Evolutionary conservation across 2,329 filamentous ascomycete species (phyloP).

Genomic region (Diaporthe amygdali): DNA sequence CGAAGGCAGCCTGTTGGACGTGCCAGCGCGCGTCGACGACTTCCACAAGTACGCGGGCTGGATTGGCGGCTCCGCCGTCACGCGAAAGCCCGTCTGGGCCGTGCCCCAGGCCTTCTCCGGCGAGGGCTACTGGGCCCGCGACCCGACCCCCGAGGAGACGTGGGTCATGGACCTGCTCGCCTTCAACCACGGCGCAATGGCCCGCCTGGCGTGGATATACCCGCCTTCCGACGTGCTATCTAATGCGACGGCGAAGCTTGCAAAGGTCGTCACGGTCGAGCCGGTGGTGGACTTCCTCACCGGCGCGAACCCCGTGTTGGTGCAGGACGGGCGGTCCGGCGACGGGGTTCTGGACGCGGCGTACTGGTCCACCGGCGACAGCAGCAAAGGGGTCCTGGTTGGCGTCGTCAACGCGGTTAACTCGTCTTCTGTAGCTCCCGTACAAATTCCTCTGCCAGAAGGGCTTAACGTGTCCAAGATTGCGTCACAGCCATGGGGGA

Average conservation of each 20-base stretch:
- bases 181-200: constrained; percentile 51
- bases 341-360: constrained; percentile 38
- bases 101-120: constrained; percentile 52
- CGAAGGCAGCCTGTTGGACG: constrained; percentile 56
- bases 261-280: constrained; percentile 39
- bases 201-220: constrained; percentile 51
- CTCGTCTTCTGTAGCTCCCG: constrained; percentile 23
- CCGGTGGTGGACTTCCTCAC: constrained; percentile 47
- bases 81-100: constrained; percentile 52
- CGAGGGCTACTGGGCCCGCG: constrained; percentile 52
- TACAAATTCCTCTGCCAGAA: constrained; percentile 27
- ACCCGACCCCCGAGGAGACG: constrained; percentile 48
- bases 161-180: constrained; percentile 50
- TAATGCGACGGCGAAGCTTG: constrained; percentile 43
- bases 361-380: constrained; percentile 36
- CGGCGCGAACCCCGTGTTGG: constrained; percentile 31
- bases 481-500: constrained; percentile 32
- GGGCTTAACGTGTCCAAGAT: constrained; percentile 26
- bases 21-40: constrained; percentile 47
- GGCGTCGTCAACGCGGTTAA: constrained; percentile 43
- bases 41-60: constrained; percentile 43
- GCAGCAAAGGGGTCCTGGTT: constrained; percentile 37
- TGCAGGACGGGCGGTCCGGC: constrained; percentile 28
- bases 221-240: constrained; percentile 44
- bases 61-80: constrained; percentile 51